These are phyloP conservation scores for Aspergillus hiratsukae DNA, from an alignment of 2,329 filamentous ascomycete genomes.

Conservation along the genomic window DNA sequence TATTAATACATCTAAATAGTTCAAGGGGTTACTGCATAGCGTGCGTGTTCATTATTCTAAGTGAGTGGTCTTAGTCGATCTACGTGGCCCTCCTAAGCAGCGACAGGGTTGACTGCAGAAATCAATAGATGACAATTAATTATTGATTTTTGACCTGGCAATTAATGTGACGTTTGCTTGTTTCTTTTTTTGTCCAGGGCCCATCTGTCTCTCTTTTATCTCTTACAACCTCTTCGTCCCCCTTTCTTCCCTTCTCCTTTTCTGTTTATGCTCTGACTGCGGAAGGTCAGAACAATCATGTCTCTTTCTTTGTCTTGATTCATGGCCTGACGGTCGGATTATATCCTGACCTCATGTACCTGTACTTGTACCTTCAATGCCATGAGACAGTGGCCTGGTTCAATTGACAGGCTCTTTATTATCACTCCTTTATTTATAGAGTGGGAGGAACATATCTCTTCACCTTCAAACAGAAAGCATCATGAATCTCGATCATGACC, in stretches of 20 bases:
- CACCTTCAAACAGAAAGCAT: not conserved
- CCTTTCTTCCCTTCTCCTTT: constrained; percentile 1
- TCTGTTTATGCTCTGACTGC: not conserved
- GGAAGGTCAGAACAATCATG: not conserved
- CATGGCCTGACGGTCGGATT: not conserved
- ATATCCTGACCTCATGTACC: not conserved
- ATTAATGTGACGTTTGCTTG: not conserved
- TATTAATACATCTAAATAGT: not conserved
- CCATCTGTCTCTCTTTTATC: constrained; percentile 4
- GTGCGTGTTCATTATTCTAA: not conserved
- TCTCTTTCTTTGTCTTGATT: not conserved
- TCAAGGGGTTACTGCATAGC: not conserved
- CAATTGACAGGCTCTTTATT: not conserved
- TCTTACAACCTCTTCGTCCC: not conserved
- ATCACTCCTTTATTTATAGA: not conserved
- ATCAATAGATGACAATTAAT: not conserved
- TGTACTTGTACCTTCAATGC: not conserved
- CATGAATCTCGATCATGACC: constrained; percentile 1
- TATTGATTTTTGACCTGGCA: not conserved
- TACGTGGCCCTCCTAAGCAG: not conserved
- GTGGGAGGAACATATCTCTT: not conserved
- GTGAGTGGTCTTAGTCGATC: not conserved
- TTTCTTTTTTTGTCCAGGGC: not conserved
- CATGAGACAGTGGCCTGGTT: not conserved
- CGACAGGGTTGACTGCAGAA: not conserved